Evolutionary conservation across 1,284 basidiomycete species (phyloP), one percentile per base, ranked within the genome.

Genomic region (Neolentinus lepideus): DNA sequence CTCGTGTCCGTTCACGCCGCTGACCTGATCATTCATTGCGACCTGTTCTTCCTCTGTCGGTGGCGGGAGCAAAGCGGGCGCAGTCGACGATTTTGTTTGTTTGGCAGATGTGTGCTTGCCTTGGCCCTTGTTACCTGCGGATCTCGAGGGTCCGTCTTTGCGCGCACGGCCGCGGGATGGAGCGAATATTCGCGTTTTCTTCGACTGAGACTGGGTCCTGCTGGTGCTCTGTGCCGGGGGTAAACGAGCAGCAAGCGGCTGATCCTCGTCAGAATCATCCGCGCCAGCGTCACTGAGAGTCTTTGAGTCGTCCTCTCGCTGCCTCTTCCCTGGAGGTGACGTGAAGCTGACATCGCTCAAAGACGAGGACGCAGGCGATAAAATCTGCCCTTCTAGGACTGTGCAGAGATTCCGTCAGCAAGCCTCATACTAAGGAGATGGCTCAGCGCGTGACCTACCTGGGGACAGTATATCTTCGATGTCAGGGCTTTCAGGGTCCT

Each of bases 61-160:
- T 19, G 71, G 73, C 31, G 66, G 61, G 21, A 69, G 61, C 50
- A 63, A 69, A 9, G 70, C 65, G 8, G 75, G 75, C 10, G 79
- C 77, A 1, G 75, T 81, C 52, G 83, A 80, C 0, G 78, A 75
- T 62, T 81, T 83, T 57, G 76, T 75, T 65, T 81, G 85, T 69
- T 80, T 81, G 51, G 38, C 12, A 21, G 38, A 21, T 77, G 79
- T 26, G 78, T 79, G 80, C 69, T 83, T 84, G 52, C 79, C 83
- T 25, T 36, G 72, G 71, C 60, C 82, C 16, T 52, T 52, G 6
- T 52, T 74, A 57, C 79, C 65, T 22, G 67, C 74, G 22, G 54
- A 53, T 1, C 52, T 50, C 35, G 51, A 54, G 43, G 55, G 51
- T 16, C 57, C 59, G 16, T 53, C 53, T 25, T 60, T 54, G 11